phyloP scores from a whole-genome alignment of 2,329 filamentous ascomycete species.

The Myotisia sp. region DNA sequence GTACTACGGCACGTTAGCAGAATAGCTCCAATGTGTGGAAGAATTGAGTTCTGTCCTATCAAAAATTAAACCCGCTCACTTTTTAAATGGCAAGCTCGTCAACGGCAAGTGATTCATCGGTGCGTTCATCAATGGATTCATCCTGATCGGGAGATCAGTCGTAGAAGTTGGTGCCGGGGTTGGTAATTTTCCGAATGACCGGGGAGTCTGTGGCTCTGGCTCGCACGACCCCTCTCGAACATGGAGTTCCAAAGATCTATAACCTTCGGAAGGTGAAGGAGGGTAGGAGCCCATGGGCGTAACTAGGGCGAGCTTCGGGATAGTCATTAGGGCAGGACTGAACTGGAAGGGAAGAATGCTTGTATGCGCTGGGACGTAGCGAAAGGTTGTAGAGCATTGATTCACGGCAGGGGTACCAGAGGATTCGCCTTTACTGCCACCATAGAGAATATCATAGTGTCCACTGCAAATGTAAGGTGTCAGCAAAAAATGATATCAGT shows the following conservation, averaged over 20 bases:
- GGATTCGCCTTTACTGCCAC: constrained; percentile 18
- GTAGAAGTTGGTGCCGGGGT: constrained; percentile 17
- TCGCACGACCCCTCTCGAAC: constrained; percentile 1
- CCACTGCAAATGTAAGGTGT: constrained; percentile 35
- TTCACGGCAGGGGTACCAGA: constrained; percentile 26
- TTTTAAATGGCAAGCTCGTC: constrained; percentile 27
- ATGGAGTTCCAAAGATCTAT: neutral
- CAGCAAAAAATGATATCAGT: constrained; percentile 1
- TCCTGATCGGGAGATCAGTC: constrained; percentile 21
- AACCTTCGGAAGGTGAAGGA: constrained; percentile 16
- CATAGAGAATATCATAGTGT: constrained; percentile 92
- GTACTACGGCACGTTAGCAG: constrained; percentile 19
- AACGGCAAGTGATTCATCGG: constrained; percentile 28
- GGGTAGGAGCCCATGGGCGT: constrained; percentile 19
- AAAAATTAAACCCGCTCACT: no score
- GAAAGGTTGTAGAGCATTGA: constrained; percentile 28
- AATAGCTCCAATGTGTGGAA: neutral
- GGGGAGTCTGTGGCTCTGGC: neutral
- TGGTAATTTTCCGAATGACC: constrained; percentile 14
- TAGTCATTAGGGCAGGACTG: constrained; percentile 27
- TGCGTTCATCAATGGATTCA: constrained; percentile 30
- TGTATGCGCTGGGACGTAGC: constrained; percentile 26
- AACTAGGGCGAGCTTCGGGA: constrained; percentile 28
- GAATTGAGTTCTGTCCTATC: no score
- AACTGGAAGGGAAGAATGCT: constrained; percentile 26